Conservation (phyloP, 208 protist species). For the Leishmania tarentolae region DNA sequence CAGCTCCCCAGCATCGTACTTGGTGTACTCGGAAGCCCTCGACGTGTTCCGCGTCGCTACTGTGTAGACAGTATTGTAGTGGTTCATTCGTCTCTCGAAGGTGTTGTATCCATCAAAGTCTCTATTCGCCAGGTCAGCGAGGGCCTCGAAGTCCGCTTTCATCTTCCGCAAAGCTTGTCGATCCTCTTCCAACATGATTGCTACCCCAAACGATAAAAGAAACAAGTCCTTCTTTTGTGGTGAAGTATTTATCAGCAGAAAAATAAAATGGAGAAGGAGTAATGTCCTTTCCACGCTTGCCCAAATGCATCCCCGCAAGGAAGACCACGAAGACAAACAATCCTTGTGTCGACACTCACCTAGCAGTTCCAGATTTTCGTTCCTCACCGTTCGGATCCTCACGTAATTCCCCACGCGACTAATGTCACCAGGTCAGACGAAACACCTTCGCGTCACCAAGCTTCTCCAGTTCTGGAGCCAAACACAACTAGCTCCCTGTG, state of each 20-base stretch:
- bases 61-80: constrained; percentile 87
- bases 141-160: constrained; percentile 85
- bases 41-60: constrained; percentile 71
- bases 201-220: background rate
- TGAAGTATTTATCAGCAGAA: background rate
- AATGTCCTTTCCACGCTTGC: background rate
- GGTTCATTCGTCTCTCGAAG: constrained; percentile 75
- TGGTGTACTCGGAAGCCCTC: constrained; percentile 47
- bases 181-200: constrained; percentile 81
- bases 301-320: background rate
- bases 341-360: background rate
- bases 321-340: background rate
- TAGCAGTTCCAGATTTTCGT: background rate
- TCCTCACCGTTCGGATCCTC: background rate
- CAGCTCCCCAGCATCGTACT: constrained; percentile 71
- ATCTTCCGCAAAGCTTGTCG: constrained; percentile 75
- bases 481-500: background rate
- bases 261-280: too few species aligned
- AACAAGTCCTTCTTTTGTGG: background rate
- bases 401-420: background rate
- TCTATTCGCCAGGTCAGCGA: constrained; percentile 67
- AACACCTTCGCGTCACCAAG: background rate
- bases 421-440: background rate
- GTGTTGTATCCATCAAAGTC: constrained; percentile 67
- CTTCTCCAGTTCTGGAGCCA: background rate